phyloP scores from a whole-genome alignment of 2,329 filamentous ascomycete species.

The Fusarium abutilonis region DNA sequence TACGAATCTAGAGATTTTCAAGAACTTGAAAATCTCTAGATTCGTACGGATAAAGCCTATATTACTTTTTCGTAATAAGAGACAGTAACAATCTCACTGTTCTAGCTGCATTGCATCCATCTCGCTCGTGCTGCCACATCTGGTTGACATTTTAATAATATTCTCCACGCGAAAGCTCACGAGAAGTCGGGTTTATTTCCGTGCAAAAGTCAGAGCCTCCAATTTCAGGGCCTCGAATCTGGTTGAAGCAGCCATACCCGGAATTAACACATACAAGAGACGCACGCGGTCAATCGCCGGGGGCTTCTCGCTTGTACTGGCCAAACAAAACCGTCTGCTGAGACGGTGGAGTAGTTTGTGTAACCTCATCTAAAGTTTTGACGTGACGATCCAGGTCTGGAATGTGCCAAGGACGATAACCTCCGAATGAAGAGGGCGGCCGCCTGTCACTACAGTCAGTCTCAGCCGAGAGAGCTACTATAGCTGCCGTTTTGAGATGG shows the following conservation, averaged over 20 bases:
- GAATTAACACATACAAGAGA: neutral
- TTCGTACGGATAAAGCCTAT: too few species aligned
- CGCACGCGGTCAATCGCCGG: constrained; percentile 6
- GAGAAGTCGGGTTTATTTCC: neutral
- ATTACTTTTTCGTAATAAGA: too few species aligned
- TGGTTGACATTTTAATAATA: too few species aligned
- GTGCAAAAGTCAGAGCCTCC: neutral
- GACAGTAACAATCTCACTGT: too few species aligned
- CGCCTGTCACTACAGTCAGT: neutral
- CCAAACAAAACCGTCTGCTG: neutral
- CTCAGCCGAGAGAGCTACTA: neutral
- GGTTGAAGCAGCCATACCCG: neutral
- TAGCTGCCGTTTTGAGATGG: neutral
- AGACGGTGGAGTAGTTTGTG: constrained; percentile 11
- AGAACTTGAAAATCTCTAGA: too few species aligned
- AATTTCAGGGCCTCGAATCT: neutral
- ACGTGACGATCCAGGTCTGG: neutral
- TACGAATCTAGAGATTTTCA: too few species aligned
- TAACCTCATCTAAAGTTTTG: constrained; percentile 3
- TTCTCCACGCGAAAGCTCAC: neutral
- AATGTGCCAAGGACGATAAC: neutral
- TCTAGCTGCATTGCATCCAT: too few species aligned
- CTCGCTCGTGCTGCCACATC: too few species aligned
- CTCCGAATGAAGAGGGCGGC: neutral
- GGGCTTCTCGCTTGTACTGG: neutral